A percentile compares a stretch with the other conserved stretches of the same genome.
Conservation (phyloP, 148 eudicot species). For the Amaranthus palmeri region DNA sequence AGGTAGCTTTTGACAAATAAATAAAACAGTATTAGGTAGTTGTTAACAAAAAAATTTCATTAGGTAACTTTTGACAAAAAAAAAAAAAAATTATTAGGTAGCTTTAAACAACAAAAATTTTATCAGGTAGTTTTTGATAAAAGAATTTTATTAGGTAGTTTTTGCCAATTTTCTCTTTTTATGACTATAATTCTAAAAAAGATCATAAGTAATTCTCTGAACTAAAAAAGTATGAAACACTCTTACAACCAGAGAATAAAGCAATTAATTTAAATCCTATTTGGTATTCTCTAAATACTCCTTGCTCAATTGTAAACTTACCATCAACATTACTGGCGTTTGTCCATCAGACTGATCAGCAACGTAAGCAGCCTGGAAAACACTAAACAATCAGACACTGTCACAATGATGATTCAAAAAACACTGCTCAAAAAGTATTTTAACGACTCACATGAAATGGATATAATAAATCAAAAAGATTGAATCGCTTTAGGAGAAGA, state of each 20-base stretch:
- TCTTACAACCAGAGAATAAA: neutral
- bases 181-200: too few species aligned
- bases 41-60: too few species aligned
- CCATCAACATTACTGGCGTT: constrained; percentile 72
- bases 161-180: too few species aligned
- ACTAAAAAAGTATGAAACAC: constrained; percentile 3
- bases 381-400: constrained; percentile 9
- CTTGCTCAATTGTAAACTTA: constrained; percentile 28
- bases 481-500: constrained; percentile 50
- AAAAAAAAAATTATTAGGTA: too few species aligned
- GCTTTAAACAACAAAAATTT: too few species aligned
- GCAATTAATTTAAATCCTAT: constrained; percentile 12
- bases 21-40: too few species aligned
- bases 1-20: too few species aligned
- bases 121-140: too few species aligned
- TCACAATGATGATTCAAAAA: neutral
- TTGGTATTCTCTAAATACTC: neutral
- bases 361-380: constrained; percentile 74
- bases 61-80: too few species aligned
- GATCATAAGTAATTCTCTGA: neutral
- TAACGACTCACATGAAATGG: constrained; percentile 71
- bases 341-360: constrained; percentile 32
- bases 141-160: too few species aligned
- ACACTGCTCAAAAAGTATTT: constrained; percentile 2
- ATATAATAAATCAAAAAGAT: constrained; percentile 62